Evolutionary conservation across 805 yeast genomes (phyloP), one percentile per base, ranked within the genome.

Genomic region (Cyberlindnera veronae): DNA sequence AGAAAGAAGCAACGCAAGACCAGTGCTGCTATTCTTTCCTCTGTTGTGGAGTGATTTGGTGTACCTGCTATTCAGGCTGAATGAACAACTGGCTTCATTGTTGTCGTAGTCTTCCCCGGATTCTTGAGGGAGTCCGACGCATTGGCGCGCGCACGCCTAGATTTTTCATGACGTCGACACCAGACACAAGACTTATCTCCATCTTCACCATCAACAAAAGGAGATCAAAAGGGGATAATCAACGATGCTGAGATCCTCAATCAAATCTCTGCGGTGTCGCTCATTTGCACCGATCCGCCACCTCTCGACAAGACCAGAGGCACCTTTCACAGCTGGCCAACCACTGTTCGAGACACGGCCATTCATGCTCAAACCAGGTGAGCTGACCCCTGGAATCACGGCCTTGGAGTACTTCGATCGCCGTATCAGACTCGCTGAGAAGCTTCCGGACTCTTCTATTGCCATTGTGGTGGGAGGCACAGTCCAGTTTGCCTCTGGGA

Each of bases 261-360:
- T 24, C 4, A 16, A 23, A 26, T 10, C 36, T 10, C 30, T 24
- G 17, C 36, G 16, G 23, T 16, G 13, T 4, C 24, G 12, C n/a
- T 17, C 24, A 13, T 4, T n/a, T 11, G 6, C 26, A 17, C 24
- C 10, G 12, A 14, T 10, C 13, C 38, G 39, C 17, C 7, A 29
- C 4, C 31, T 45, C 8, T 20, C 45, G 3, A 48, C 39, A 3
- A 38, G 58, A 18, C 52, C 56, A 8, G 39, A 41, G 19, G 44
- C 52, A 1, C 58, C 62, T 3, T 51, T 72, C 49, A 66, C 71
- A 22, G 67, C 85, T 1, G 98, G 98, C 2, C 99, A 91, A 63
- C 93, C 98, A 0, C 66, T 87, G 12, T 77, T 73, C 54, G 96
- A 88, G 54, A 90, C 95, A 0, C 69, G 96, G 41, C 95, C 95